Base-by-base conservation (phyloP, 345 rosid species). In the Eutrema yunnanense region DNA sequence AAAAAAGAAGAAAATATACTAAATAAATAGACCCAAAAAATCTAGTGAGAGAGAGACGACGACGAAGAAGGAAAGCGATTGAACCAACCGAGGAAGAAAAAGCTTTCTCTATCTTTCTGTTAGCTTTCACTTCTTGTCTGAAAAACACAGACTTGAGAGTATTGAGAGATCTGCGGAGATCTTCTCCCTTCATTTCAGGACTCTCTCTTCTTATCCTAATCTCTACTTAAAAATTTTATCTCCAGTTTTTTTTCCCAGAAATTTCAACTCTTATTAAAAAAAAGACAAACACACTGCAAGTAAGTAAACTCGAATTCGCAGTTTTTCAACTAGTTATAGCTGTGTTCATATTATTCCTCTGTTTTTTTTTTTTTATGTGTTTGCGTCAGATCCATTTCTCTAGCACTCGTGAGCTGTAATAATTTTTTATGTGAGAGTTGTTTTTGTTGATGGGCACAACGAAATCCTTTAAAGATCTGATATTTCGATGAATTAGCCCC, bases 81-180 rank as follows among this genome's bases (percentile, higher is more conserved):
- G 74, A 58, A 58, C 62, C 64, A 38, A 59, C 44, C 65, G 52
- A 40, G 41, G 27, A 36, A 22, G 30, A 56, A 38, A 3, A 59
- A 10, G 22, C 69, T 37, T 52, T 54, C 58, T 68, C 43, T n/a
- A 2, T 52, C 57, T 26, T 8, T 16, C 49, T 46, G 58, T 62
- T 69, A 75, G 74, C 44, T 46, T 32, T 47, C 79, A 54, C 74
- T 69, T 75, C 52, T 46, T 75, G 79, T 69, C 79, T 26, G 34
- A 34, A 50, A 53, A 11, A 27, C 32, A 52, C 63, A 59, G 54
- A 51, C 73, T 75, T 37, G 65, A 55, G 64, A 43, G 71, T 22
- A 22, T 29, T 54, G 47, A 73, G 72, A 74, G 54, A 58, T 72
- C 70, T 72, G 4, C 55, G 62, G 62, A 59, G 12, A 53, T 37